Percentiles rank a stretch among this genome's conserved stretches.
phyloP scores from a whole-genome alignment of 345 rosid genomes.

The Citrus maxima region DNA sequence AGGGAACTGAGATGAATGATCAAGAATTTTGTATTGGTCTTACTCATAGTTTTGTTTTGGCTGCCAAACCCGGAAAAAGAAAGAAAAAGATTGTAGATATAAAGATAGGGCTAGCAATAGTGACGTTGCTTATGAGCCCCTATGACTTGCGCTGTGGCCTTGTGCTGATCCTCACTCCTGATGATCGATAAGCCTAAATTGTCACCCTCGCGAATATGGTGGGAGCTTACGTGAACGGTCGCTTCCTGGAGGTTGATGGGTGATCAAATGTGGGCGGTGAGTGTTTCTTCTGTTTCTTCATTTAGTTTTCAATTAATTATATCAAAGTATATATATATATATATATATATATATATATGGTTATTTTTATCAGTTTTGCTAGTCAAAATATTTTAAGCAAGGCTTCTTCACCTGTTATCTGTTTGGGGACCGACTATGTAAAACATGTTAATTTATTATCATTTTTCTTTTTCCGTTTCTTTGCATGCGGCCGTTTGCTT shows the following conservation, averaged over 20 bases:
- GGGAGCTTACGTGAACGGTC: constrained; percentile 30
- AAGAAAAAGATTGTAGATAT: constrained; percentile 13
- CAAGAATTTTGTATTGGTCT: not conserved
- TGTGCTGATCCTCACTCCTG: constrained; percentile 19
- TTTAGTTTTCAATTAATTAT: no score
- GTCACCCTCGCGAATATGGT: constrained; percentile 38
- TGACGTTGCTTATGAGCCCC: not conserved
- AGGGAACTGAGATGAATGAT: not conserved
- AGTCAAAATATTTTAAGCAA: not conserved
- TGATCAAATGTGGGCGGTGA: constrained; percentile 39
- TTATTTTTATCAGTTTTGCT: not conserved
- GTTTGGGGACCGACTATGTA: not conserved
- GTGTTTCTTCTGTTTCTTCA: not conserved
- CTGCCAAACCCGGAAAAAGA: constrained; percentile 10
- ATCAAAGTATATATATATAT: no score
- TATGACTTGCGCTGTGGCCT: not conserved
- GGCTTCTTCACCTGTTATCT: not conserved
- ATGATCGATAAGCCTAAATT: constrained; percentile 1
- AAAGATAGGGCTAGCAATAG: constrained; percentile 25
- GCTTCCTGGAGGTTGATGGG: constrained; percentile 30
- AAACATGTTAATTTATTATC: not conserved
- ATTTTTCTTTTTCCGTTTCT: not conserved
- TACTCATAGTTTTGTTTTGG: not conserved
- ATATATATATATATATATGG: no score
- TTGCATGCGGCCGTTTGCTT: constrained; percentile 14